These are phyloP conservation scores for Leccinum barrowsii DNA, from an alignment of 768 basidiomycete genomes.

Conservation along the genomic window DNA sequence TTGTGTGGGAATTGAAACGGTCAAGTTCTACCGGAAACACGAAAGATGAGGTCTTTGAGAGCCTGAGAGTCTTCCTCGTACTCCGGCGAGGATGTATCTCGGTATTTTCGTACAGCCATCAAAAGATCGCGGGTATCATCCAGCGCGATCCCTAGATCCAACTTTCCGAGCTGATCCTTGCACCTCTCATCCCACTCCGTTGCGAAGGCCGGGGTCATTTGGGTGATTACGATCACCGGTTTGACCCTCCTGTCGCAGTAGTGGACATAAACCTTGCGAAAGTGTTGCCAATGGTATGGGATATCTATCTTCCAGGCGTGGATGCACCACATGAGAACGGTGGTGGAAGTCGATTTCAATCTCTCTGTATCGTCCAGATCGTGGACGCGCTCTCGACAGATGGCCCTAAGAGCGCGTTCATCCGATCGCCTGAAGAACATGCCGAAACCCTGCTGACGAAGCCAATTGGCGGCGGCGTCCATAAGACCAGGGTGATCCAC, in stretches of 20 bases:
- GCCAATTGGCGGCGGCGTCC: slow-evolving; percentile 15
- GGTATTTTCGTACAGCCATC: slow-evolving; percentile 16
- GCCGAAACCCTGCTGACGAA: slow-evolving; percentile 21
- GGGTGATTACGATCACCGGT: slow-evolving; percentile 25
- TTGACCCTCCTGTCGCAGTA: slow-evolving; percentile 23
- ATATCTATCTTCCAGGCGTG: slow-evolving; percentile 29
- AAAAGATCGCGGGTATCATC: slow-evolving; percentile 1
- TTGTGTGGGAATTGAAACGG: neutral
- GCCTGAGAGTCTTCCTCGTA: slow-evolving; percentile 16
- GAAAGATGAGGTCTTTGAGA: slow-evolving; percentile 18
- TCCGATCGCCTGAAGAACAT: slow-evolving; percentile 13
- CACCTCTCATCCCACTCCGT: slow-evolving; percentile 20
- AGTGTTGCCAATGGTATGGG: slow-evolving; percentile 24
- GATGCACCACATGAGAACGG: slow-evolving; percentile 29
- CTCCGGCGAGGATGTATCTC: slow-evolving; percentile 14
- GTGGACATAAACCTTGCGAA: slow-evolving; percentile 25
- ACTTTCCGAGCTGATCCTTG: slow-evolving; percentile 9
- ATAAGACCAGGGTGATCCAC: slow-evolving; percentile 22
- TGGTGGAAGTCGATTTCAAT: slow-evolving; percentile 1
- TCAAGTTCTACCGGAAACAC: slow-evolving; percentile 12
- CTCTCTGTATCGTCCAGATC: slow-evolving; percentile 9
- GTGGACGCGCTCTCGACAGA: slow-evolving; percentile 19
- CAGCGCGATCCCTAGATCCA: slow-evolving; percentile 8
- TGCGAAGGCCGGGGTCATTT: slow-evolving; percentile 17
- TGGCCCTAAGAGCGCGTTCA: slow-evolving; percentile 20